These are phyloP conservation scores for Lentinula edodes DNA, from an alignment of 768 basidiomycete species.

Conservation along the genomic window DNA sequence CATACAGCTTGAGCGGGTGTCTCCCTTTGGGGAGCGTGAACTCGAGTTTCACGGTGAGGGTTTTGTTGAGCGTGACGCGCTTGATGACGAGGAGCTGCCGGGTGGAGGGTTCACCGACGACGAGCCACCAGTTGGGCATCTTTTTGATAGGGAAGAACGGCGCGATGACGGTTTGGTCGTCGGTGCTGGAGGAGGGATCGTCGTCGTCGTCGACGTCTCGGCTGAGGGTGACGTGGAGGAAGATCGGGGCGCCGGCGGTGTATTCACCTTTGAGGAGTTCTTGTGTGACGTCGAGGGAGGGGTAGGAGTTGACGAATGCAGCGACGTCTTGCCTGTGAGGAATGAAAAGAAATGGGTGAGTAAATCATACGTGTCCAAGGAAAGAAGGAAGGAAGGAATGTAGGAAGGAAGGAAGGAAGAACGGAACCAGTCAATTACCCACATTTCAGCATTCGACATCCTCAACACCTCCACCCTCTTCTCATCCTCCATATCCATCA, in stretches of 20 bases:
- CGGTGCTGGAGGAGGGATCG: too few relatives aligned
- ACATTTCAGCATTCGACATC: conserved; percentile 87
- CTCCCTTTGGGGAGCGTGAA: conserved; percentile 82
- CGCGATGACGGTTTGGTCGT: conserved; percentile 83
- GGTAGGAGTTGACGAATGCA: conserved; percentile 93
- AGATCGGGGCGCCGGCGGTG: conserved; percentile 80
- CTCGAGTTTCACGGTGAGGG: conserved; percentile 80
- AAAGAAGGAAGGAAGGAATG: too few relatives aligned
- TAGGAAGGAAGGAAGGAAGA: too few relatives aligned
- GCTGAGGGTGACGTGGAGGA: conserved; percentile 71
- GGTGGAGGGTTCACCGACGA: conserved; percentile 80
- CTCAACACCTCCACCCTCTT: conserved; percentile 74
- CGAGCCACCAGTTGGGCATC: conserved; percentile 96
- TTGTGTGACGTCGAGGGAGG: conserved; percentile 87
- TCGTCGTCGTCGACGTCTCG: conserved; percentile 81
- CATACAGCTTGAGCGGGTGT: conserved; percentile 78
- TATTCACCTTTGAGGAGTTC: conserved; percentile 86
- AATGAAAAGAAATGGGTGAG: too few relatives aligned
- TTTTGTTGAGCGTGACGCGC: conserved; percentile 87
- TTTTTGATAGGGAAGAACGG: conserved; percentile 90
- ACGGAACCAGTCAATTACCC: conserved; percentile 22
- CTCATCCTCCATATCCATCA: conserved; percentile 98
- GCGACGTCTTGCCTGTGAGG: conserved; percentile 82
- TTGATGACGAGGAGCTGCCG: conserved; percentile 82
- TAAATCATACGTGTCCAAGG: too few relatives aligned